Evolutionary conservation across 1,284 basidiomycete species (phyloP), one percentile per base, ranked within the genome.

Genomic region (Tylopilus sp.): DNA sequence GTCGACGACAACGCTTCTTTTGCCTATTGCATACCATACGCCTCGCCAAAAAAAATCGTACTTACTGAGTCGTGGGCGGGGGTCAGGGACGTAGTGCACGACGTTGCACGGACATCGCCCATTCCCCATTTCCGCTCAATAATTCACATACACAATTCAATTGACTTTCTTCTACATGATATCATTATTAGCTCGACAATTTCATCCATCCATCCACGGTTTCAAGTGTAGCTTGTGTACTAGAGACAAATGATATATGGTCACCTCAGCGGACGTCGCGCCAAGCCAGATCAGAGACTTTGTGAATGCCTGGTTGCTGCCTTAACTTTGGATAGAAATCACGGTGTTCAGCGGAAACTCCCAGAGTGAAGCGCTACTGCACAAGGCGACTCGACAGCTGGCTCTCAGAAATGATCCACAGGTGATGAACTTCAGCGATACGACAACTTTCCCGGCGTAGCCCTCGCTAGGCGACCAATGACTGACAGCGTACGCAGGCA

Each of bases 11-110:
- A 48, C 45, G 34, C 15, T 51, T 21, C 40, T 36, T 57, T 46
- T 20, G 39, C 29, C 36, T 41, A 39, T 36, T 31, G 31, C 31
- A n/a, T 37, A 18, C 10, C 28, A 39, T 17, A 24, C 33, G 33
- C 34, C 20, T 20, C 18, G 11, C 33, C 42, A 21, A 44, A 57
- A 67, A 64, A 53, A 14, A 12, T 34, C 8, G 48, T 61, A 65
- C 43, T 24, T 65, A 65, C 61, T 4, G 64, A 65, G 65, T 44
- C 21, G 38, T 51, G 57, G 51, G 44, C 39, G 57, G 68, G 70
- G 63, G 65, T 58, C 61, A 59, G 53, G 71, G 17, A 17, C 66
- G 71, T 71, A 71, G 71, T 58, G 69, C 68, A 44, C 33, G 33
- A 26, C n/a, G n/a, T 14, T 36, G 41, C 48, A 72, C 67, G 68